Evolutionary conservation across 1,284 basidiomycete genomes (phyloP).

Genomic region (Lentinus polychrous): DNA sequence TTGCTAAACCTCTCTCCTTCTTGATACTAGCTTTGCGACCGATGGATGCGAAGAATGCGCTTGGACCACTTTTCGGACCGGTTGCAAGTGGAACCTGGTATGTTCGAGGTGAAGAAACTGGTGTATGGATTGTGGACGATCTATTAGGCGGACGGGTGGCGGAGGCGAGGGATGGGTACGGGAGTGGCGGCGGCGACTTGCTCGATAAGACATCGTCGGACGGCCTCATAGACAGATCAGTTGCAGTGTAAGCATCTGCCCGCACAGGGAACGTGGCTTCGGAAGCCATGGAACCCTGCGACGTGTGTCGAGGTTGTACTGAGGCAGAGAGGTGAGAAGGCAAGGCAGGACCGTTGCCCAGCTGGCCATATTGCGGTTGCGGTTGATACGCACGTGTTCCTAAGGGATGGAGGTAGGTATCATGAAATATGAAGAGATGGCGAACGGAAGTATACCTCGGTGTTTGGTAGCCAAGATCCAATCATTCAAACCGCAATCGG

Average conservation of each 20-base stretch:
- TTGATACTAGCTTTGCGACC: constrained; percentile 62
- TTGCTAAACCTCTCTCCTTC: constrained; percentile 26
- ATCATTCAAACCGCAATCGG: constrained; percentile 73
- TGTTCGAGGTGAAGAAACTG: constrained; percentile 28
- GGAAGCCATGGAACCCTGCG: constrained; percentile 63
- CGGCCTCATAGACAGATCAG: constrained; percentile 54
- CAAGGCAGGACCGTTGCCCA: constrained; percentile 12
- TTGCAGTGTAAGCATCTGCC: constrained; percentile 67
- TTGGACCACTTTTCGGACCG: constrained; percentile 33
- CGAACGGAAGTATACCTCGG: constrained; percentile 39
- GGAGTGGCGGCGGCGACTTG: constrained; percentile 51
- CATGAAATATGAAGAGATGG: not conserved
- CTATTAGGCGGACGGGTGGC: constrained; percentile 17
- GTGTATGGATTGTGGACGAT: constrained; percentile 24
- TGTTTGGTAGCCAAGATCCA: constrained; percentile 61
- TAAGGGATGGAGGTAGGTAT: constrained; percentile 15
- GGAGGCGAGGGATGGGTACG: constrained; percentile 61
- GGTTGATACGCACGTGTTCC: constrained; percentile 8
- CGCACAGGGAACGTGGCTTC: constrained; percentile 74
- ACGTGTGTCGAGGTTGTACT: constrained; percentile 54
- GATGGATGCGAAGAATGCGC: constrained; percentile 66
- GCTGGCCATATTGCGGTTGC: constrained; percentile 3
- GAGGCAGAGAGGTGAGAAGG: constrained; percentile 18
- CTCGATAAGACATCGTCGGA: constrained; percentile 39
- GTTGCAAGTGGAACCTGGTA: constrained; percentile 22